These are phyloP conservation scores for Orbilia ellipsospora DNA, from an alignment of 2,329 filamentous ascomycete genomes.

Conservation along the genomic window DNA sequence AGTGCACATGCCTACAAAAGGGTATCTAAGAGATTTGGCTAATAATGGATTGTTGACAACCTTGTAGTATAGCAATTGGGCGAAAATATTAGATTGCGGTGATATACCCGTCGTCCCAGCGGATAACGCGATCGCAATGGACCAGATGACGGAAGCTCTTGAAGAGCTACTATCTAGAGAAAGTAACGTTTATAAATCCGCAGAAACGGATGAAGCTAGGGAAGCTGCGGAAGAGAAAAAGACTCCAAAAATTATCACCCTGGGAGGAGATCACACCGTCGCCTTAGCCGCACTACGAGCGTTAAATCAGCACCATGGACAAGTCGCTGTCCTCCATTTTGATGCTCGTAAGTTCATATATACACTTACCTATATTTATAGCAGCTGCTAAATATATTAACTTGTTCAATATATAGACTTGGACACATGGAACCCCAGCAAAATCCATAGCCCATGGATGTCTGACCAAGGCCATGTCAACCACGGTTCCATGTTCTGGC, in stretches of 20 bases:
- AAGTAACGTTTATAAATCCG: slow-evolving; percentile 23
- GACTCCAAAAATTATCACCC: slow-evolving; percentile 71
- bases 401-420: slow-evolving; percentile 69
- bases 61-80: slow-evolving; percentile 75
- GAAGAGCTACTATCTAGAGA: slow-evolving; percentile 69
- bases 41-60: background rate
- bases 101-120: slow-evolving; percentile 89
- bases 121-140: slow-evolving; percentile 82
- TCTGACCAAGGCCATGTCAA: slow-evolving; percentile 79
- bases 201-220: slow-evolving; percentile 9
- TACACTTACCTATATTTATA: no score
- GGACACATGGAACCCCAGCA: slow-evolving; percentile 84
- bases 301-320: slow-evolving; percentile 71
- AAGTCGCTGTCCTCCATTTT: slow-evolving; percentile 78
- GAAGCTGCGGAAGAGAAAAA: slow-evolving; percentile 55
- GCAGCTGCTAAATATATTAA: background rate
- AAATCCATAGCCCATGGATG: slow-evolving; percentile 82
- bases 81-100: slow-evolving; percentile 84
- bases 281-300: slow-evolving; percentile 76
- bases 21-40: background rate
- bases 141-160: slow-evolving; percentile 86
- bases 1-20: background rate
- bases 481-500: slow-evolving; percentile 92
- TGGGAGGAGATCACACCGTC: slow-evolving; percentile 79
- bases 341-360: slow-evolving; percentile 65